Base-by-base conservation (phyloP, 2,329 filamentous ascomycete species). In the Trichophyton verrucosum region DNA sequence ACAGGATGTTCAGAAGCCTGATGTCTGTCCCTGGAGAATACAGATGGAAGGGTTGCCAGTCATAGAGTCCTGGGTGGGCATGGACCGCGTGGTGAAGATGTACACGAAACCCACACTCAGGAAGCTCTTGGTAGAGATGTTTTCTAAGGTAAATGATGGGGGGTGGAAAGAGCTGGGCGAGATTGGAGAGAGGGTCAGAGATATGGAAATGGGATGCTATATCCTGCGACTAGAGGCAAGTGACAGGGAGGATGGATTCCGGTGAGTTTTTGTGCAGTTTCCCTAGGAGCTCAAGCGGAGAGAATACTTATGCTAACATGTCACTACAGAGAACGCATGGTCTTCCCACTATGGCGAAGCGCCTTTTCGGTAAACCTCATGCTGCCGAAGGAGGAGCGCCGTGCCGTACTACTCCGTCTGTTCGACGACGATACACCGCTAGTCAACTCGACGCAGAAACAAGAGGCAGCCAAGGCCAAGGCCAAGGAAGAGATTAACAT, bases 381-480 rank as follows among this genome's bases (percentile, higher is more conserved):
- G 94, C 80, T 99, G 70, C 92, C 94, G 57, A 99, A 99, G 78
- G 94, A 99, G 73, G 94, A 99, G 66, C 84, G 94, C 15, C 86
- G 85, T 24, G 94, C 94, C 0, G 95, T 97, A 89, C 77, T 97
- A 67, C 79, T 97, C 65, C 82, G 94, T 22, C 80, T 99, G 63
- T 99, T 87, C 77, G 95, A 96, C 71, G 92, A 97, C 67, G 87
- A 87, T 30, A 87, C 88, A 0, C 89, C 89, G 3, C 80, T 96
- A 56, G 82, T 95, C 64, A 95, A 94, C 72, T 69, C 68, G 15
- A 74, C 72, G 3, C 65, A 68, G 27, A 74, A 74, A 62, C 67
- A 65, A 47, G 49, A 64, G 17, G 61, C 60, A 13, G 60, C 56
- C 8, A 61, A 66, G 7, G 61, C 62, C 2, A 63, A 68, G 11